Conservation (phyloP, 139 green algal genomes). For the Gonium pectorale region DNA sequence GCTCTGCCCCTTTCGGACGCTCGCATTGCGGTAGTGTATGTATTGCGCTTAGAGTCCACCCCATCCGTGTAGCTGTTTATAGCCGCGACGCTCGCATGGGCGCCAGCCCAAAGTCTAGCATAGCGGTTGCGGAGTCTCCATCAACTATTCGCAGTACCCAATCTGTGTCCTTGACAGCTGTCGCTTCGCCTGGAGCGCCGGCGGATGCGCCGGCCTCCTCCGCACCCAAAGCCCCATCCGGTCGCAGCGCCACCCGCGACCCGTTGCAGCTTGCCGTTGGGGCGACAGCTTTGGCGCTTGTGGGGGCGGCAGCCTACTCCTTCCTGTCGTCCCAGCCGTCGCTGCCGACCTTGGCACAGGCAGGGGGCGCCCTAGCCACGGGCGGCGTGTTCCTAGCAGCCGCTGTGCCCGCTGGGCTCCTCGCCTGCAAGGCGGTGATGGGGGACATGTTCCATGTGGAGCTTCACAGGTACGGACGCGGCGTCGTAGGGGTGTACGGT, state of each 20-base stretch:
- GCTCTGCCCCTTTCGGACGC: too few species aligned
- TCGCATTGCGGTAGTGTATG: too few species aligned
- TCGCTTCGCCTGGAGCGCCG: background rate
- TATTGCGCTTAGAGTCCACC: too few species aligned
- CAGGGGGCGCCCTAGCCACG: background rate
- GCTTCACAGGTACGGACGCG: slow-evolving; percentile 48
- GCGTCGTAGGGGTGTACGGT: too few species aligned
- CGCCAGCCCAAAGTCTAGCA: too few species aligned
- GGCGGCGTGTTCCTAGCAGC: background rate
- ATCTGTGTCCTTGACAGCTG: background rate
- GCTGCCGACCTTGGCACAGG: background rate
- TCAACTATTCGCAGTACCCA: too few species aligned
- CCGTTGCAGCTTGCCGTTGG: background rate
- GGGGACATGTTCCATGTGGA: slow-evolving; percentile 54
- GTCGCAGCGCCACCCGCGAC: background rate
- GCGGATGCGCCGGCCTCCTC: too few species aligned
- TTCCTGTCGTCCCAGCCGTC: background rate
- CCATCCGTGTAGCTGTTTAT: too few species aligned
- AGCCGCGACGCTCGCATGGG: too few species aligned
- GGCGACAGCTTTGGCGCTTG: background rate
- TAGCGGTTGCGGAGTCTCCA: too few species aligned
- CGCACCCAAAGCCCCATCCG: background rate
- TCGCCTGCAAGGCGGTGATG: slow-evolving; percentile 34
- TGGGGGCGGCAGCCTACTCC: background rate
- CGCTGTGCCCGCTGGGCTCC: background rate